These are phyloP conservation scores for Glomus cerebriforme DNA, from an alignment of 192 early-diverging fungal species.

Conservation along the genomic window DNA sequence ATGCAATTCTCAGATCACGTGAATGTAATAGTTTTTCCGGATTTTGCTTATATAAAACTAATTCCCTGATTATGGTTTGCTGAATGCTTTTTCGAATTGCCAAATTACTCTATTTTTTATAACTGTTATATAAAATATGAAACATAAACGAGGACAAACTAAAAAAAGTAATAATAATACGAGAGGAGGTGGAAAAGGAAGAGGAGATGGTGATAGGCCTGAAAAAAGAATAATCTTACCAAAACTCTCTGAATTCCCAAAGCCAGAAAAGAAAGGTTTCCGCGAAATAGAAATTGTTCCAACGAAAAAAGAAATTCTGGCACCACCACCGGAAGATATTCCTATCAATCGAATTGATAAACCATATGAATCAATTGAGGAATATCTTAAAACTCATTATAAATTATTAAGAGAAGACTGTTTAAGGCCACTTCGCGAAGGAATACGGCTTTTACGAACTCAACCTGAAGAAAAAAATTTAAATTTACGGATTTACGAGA, in stretches of 20 bases:
- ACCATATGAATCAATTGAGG: conserved; percentile 47
- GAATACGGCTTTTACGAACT: conserved; percentile 39
- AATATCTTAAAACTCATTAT: conserved; percentile 57
- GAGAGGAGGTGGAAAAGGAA: background rate
- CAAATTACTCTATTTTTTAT: too few relatives aligned
- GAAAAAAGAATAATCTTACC: background rate
- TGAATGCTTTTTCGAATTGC: too few relatives aligned
- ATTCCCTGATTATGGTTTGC: too few relatives aligned
- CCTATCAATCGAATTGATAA: conserved; percentile 46
- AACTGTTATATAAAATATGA: too few relatives aligned
- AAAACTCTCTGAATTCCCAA: background rate
- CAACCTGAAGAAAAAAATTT: conserved; percentile 28
- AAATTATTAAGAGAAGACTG: conserved; percentile 56
- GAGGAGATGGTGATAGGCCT: background rate
- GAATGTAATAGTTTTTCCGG: too few relatives aligned
- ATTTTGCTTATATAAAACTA: too few relatives aligned
- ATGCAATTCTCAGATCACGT: too few relatives aligned
- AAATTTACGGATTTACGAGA: background rate
- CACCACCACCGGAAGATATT: conserved; percentile 25
- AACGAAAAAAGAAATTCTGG: background rate
- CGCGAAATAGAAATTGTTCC: conserved; percentile 20
- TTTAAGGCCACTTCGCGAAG: conserved; percentile 49
- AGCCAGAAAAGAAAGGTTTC: conserved; percentile 23
- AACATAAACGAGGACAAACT: too few relatives aligned
- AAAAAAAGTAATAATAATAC: too few relatives aligned